phyloP scores from a whole-genome alignment of 805 yeast species.

The Teunomyces cretensis region DNA sequence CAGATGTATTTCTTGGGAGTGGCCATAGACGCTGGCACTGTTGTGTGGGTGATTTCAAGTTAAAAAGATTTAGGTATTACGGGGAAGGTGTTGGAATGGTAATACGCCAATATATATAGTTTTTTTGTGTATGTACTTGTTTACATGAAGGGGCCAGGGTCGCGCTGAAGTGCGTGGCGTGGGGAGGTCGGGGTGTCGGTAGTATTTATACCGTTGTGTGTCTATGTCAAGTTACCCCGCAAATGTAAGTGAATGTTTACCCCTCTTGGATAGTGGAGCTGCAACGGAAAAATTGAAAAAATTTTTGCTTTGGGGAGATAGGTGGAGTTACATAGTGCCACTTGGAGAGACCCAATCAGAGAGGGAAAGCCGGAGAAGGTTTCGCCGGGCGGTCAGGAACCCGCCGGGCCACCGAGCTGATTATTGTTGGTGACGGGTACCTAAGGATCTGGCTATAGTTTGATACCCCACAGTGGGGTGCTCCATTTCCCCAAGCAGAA shows the following conservation, averaged over 20 bases:
- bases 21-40: slow-evolving; percentile 14
- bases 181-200: neutral
- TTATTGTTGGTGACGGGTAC: too few species aligned
- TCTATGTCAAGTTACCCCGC: slow-evolving; percentile 6
- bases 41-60: too few species aligned
- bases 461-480: slow-evolving; percentile 1
- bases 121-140: neutral
- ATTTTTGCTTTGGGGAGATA: neutral
- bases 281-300: slow-evolving; percentile 1
- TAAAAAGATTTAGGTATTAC: too few species aligned
- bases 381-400: too few species aligned
- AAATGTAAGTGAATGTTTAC: slow-evolving; percentile 6
- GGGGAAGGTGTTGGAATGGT: too few species aligned
- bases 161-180: too few species aligned
- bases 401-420: too few species aligned
- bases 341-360: neutral
- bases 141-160: neutral
- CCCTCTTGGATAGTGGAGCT: slow-evolving; percentile 2
- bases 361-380: neutral
- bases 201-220: slow-evolving; percentile 1
- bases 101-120: too few species aligned
- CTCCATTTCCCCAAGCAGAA: neutral
- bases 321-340: neutral
- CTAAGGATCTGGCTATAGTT: slow-evolving; percentile 1
- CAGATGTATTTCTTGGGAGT: slow-evolving; percentile 71